Evolutionary conservation across 1,139 yeast species (phyloP), one percentile per base, ranked within the genome.

Genomic region (Hansenula sp.): DNA sequence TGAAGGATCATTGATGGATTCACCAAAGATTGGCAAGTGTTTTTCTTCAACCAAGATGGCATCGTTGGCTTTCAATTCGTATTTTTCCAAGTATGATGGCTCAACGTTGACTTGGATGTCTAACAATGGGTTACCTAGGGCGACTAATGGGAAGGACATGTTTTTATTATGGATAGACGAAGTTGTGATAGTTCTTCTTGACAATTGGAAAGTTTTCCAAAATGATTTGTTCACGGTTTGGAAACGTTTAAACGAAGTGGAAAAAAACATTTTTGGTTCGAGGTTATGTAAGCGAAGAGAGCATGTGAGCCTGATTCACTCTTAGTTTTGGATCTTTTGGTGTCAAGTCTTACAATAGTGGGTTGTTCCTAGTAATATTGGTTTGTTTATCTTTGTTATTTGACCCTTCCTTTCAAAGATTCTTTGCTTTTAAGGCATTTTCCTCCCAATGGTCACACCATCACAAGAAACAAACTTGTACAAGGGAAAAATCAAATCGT

Each of bases 21-120:
- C 98, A 47, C 78, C 84, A 66, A 74, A 93, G 65, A 93, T 87
- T 46, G 91, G 88, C 79, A 83, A 70, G 71, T 89, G 97, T 68
- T 84, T 79, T 54, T 82, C 91, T 60, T 91, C 98, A 44, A 84
- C 90, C 53, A 93, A 79, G 59, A 93, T 90, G 54, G 99, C 99
- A 66, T 93, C 98, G 65, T 94, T 85, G 55, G 86, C 90, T 70
- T 91, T 90, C 61, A 93, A 75, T 40, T 68, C 82, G 71, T 93
- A 93, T 71, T 90, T 90, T 48, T 72, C 76, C 58, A 91, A 75
- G 72, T 81, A 89, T 35, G 72, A 79, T 45, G 76, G 70, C 36
- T 76, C 79, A 48, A 85, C 94, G 52, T 84, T 81, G 63, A 84
- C 88, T 74, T 90, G 98, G 60, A 90, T 74, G 65, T 91, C 98